Evolutionary conservation across 257 asterid species (phyloP).

Genomic region (Lycium barbarum): DNA sequence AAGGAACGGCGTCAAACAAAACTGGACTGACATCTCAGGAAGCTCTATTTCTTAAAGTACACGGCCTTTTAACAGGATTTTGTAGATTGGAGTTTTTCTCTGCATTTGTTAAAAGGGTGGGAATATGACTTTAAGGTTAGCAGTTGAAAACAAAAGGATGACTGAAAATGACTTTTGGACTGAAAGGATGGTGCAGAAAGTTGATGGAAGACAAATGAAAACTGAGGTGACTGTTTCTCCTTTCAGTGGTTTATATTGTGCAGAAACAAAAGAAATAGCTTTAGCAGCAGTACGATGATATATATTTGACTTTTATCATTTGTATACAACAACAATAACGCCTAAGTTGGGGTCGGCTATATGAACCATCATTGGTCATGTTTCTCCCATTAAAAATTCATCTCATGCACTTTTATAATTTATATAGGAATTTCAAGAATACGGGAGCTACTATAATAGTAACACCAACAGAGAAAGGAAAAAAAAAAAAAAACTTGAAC

Average conservation of each 20-base stretch:
- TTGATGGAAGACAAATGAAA: background rate
- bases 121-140: background rate
- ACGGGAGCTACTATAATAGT: background rate
- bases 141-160: too few species aligned
- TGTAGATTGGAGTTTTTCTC: background rate
- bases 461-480: background rate
- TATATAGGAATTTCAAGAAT: background rate
- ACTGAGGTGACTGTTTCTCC: background rate
- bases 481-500: conserved; percentile 15
- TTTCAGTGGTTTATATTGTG: background rate
- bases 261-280: background rate
- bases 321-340: too few species aligned
- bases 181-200: background rate
- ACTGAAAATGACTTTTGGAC: background rate
- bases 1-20: background rate
- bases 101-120: background rate
- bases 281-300: background rate
- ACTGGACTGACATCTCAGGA: background rate
- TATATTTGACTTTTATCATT: background rate
- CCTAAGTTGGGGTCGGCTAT: background rate
- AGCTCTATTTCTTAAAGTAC: background rate
- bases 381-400: background rate
- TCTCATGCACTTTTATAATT: background rate
- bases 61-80: background rate
- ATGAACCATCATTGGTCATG: background rate